Base-by-base conservation (phyloP, 495 filamentous ascomycete species). In the Hypoxylon rickii region DNA sequence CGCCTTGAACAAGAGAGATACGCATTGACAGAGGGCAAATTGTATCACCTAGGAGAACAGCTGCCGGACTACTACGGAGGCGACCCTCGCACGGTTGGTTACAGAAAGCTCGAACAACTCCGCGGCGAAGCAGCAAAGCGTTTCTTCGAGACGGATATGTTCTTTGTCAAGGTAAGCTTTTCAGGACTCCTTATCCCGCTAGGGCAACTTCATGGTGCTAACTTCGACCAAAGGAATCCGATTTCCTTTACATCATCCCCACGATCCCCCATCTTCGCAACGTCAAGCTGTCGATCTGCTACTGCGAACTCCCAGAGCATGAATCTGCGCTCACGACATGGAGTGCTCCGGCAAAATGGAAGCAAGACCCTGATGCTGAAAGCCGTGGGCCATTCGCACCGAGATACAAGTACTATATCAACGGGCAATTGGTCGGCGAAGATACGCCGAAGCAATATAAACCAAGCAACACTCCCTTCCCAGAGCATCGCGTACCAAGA, bases 181-280 rank as follows among this genome's bases (percentile, higher is more conserved):
- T 24, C 26, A n/a, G 7, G 11, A 15, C 22, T 18, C 38, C 12
- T 6, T 13, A 17, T 20, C 38, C 51, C 0, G 3, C 44, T 17
- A 19, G 31, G 15, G n/a, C 26, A 3, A 1, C 7, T 45, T 12
- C 26, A n/a, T 33, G 13, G 19, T 58, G 62, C 63, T 79, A 63
- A 72, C 62, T 22, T 40, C 1, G 18, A 18, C 22, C 7, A 19
- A 51, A 87, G 83, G 79, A 87, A 42, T 85, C 86, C 44, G 88
- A 91, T 66, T 89, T 91, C 68, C 82, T 88, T 77, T 83, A 81
- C 61, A 81, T 87, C 29, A 80, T 89, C 22, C 85, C 87, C 12
- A 83, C 83, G 55, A 80, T 88, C 47, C 82, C 82, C 38, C 88
- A 91, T 67, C 79, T 91, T 15, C 79, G 81, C 21, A 79, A 82